phyloP scores from a whole-genome alignment of 2,329 filamentous ascomycete genomes.

The Penicillium sclerotigenum region DNA sequence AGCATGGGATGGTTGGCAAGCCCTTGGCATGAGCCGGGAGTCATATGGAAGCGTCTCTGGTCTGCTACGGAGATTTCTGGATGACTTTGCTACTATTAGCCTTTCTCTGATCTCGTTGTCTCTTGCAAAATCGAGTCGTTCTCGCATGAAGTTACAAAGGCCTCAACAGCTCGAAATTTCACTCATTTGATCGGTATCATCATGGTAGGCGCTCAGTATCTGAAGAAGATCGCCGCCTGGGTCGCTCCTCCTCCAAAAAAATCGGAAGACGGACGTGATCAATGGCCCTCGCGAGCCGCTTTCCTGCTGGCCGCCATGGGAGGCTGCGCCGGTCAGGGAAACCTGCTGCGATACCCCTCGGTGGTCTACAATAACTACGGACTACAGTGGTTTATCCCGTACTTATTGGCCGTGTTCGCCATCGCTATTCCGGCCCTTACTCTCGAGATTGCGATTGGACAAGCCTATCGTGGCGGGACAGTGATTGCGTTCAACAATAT shows the following conservation, averaged over 20 bases:
- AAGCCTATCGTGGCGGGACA: conserved; percentile 56
- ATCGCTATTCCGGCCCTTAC: conserved; percentile 57
- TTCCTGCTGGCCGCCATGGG: conserved; percentile 60
- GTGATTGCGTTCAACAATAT: conserved; percentile 56
- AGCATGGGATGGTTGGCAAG: neutral
- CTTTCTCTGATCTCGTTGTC: neutral
- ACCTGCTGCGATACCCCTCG: conserved; percentile 57
- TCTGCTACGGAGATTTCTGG: neutral
- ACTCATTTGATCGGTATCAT: neutral
- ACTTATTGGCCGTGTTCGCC: conserved; percentile 54
- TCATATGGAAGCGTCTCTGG: neutral
- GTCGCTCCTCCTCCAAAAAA: conserved; percentile 34
- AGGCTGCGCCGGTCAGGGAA: conserved; percentile 58
- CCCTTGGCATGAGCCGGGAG: conserved; percentile 1
- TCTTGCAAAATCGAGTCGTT: neutral
- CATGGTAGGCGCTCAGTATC: conserved; percentile 7
- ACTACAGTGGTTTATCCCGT: conserved; percentile 60
- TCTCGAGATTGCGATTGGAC: conserved; percentile 52
- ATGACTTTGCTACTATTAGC: too few species aligned
- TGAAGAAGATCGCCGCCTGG: conserved; percentile 26
- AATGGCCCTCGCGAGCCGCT: conserved; percentile 55
- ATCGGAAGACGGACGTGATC: conserved; percentile 48
- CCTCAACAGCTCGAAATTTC: neutral
- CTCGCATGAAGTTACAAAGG: neutral
- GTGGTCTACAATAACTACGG: conserved; percentile 60